phyloP scores from a whole-genome alignment of 352 stramenopile species.

The Phytopythium montanum region DNA sequence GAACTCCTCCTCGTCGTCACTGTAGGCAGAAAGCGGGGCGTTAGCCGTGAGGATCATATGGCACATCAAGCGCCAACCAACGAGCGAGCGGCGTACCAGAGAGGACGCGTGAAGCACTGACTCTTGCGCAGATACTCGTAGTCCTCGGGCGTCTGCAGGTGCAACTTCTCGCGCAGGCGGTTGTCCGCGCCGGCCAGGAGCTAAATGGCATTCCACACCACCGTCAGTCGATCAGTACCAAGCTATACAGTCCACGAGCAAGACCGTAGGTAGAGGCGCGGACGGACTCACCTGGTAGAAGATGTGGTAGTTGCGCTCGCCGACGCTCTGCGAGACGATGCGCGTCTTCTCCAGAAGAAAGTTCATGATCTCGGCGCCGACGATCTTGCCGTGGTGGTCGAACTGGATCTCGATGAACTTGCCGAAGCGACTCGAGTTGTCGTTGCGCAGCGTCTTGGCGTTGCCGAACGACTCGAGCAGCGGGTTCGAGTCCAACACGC shows the following conservation, averaged over 20 bases:
- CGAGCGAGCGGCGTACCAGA: slow-evolving; percentile 25
- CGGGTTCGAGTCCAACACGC: slow-evolving; percentile 86
- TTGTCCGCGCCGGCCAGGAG: slow-evolving; percentile 77
- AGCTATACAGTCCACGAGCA: slow-evolving; percentile 5
- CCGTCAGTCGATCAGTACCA: slow-evolving; percentile 3
- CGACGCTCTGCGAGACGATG: slow-evolving; percentile 86
- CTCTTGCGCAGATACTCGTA: slow-evolving; percentile 89
- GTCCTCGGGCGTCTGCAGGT: slow-evolving; percentile 69
- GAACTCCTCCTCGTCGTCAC: slow-evolving; percentile 84
- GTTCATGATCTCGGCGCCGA: slow-evolving; percentile 88
- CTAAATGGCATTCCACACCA: slow-evolving; percentile 17
- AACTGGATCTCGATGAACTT: slow-evolving; percentile 99
- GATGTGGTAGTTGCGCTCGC: slow-evolving; percentile 97
- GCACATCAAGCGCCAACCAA: not conserved
- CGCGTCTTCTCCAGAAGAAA: slow-evolving; percentile 91
- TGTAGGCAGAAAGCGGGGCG: slow-evolving; percentile 4
- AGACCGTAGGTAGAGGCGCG: slow-evolving; percentile 9
- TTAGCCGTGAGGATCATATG: not conserved
- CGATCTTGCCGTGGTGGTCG: slow-evolving; percentile 89
- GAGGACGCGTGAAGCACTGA: slow-evolving; percentile 77
- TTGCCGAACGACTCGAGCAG: slow-evolving; percentile 90
- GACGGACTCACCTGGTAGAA: slow-evolving; percentile 91
- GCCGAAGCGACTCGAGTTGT: slow-evolving; percentile 96
- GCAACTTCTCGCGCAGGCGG: slow-evolving; percentile 54
- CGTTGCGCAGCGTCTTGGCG: slow-evolving; percentile 94